Evolutionary conservation across 2,329 filamentous ascomycete genomes (phyloP), one percentile per base, ranked within the genome.

Genomic region (Penicillium brasilianum): DNA sequence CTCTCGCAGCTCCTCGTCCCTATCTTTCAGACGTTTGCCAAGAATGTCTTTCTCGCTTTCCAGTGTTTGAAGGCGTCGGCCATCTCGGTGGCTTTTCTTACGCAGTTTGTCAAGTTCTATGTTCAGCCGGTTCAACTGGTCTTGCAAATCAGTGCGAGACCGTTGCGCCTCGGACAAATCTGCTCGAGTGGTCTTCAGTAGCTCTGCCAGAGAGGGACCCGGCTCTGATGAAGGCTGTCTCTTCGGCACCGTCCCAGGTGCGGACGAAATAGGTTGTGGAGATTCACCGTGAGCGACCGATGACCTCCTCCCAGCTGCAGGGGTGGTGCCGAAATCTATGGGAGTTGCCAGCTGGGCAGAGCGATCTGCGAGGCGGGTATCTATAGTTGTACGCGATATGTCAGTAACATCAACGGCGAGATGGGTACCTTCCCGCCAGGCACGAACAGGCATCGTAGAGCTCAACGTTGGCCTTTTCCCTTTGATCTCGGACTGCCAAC

Each of bases 1-100:
- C 61, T 88, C 91, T 58, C 84, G 86, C 34, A 97, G 78, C 81
- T 98, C 95, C 70, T 96, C 91, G 63, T 96, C 92, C 32, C 90
- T 83, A 75, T 97, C 94, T 65, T 86, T 88, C 43, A 96, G 80
- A 64, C 88, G 88, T 44, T 87, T 84, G 53, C 85, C 82, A 18
- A 95, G 79, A 2, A 82, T 77, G 18, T 84, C 82, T 36, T 87
- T 85, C 69, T 93, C 88, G 25, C 82, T 79, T 20, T 87, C 85
- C 18, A 96, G 79, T 22, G 84, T 80, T 16, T 82, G 80, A 55
- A 97, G 83, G 18, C 83, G 82, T 67, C 83, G 85, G 8, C 80
- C 77, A 60, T 94, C 89, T n/a, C 81, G 78, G 48, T 82, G 83
- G 5, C 83, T 82, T 68, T 87, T 86, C 34, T 81, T 75, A 41